Base-by-base conservation (phyloP, 164 flowering plant species). In the Magnolia kwangsiensis region DNA sequence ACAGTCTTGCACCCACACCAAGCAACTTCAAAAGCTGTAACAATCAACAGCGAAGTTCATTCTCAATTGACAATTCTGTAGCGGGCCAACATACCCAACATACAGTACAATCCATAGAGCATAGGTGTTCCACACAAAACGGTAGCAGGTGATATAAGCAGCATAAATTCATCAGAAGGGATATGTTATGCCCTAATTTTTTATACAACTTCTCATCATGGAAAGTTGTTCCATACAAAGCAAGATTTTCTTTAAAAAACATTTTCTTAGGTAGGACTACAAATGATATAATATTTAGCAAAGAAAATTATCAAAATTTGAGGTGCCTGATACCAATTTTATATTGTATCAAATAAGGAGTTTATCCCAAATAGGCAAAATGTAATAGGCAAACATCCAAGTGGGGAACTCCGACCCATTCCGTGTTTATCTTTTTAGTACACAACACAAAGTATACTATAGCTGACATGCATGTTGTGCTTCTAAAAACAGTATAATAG, bases 11-110 rank as follows among this genome's bases (percentile, higher is more conserved):
- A 84, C 20, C 51, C 69, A 21, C 21, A 75, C 85, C 88, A 88
- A 85, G 92, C 88, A 89, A 86, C 88, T 82, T 80, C 82, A 79
- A 78, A 76, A 88, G 89, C 96, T 89, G 95, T 90, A 88, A 88
- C 82, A 86, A 79, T 84, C 84, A 89, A 89, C 76, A 87, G 86
- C 82, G 84, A 81, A 83, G 72, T 81, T 84, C 81, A 86, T 82
- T 87, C 73, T 73, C 81, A 78, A 82, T 79, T 77, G 71, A 84
- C 65, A 37, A 80, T 74, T 75, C 77, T 58, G 77, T 59, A 67
- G 50, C 20, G 84, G 83, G 83, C 80, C 79, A 82, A 84, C 74
- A 83, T 71, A 75, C 55, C 71, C 23, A 72, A 72, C 79, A 85
- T 51, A 67, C 73, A 84, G 71, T 37, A 77, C 67, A 77, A 75